Evolutionary conservation across 2,329 filamentous ascomycete genomes (phyloP).

Genomic region (Apiospora kogelbergensis): DNA sequence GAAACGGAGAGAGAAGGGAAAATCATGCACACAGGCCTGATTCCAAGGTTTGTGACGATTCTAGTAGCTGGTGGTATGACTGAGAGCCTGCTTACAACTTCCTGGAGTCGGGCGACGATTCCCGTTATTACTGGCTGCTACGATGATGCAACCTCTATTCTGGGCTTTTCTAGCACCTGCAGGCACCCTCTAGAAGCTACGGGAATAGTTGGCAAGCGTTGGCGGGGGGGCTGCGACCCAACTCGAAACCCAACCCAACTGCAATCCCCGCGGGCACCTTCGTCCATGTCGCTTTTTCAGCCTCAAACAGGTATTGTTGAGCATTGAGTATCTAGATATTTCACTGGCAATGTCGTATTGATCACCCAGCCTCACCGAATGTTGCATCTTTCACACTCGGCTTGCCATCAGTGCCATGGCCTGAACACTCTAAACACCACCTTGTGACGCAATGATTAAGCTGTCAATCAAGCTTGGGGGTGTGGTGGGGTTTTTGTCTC

Average conservation of each 20-base stretch:
- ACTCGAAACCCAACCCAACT: not conserved
- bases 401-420: not conserved
- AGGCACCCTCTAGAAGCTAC: constrained; percentile 7
- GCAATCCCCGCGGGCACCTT: not conserved
- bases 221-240: not conserved
- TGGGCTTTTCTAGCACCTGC: constrained; percentile 4
- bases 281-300: not conserved
- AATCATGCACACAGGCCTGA: not conserved
- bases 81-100: constrained; percentile 1
- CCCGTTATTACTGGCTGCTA: not conserved
- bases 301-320: not conserved
- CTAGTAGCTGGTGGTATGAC: constrained; percentile 1
- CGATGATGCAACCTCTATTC: constrained; percentile 3
- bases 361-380: not conserved
- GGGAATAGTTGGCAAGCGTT: not conserved
- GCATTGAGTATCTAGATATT: not conserved
- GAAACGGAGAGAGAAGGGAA: not conserved
- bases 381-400: not conserved
- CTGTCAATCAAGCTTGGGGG: constrained; percentile 2
- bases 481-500: not conserved
- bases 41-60: constrained; percentile 3
- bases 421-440: not conserved
- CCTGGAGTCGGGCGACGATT: not conserved
- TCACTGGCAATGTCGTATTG: not conserved
- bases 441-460: constrained; percentile 3